A percentile compares a stretch with the other conserved stretches of the same genome.
Evolutionary conservation across 352 stramenopile genomes (phyloP).

Genomic region (Salisapilia sapeloensis): DNA sequence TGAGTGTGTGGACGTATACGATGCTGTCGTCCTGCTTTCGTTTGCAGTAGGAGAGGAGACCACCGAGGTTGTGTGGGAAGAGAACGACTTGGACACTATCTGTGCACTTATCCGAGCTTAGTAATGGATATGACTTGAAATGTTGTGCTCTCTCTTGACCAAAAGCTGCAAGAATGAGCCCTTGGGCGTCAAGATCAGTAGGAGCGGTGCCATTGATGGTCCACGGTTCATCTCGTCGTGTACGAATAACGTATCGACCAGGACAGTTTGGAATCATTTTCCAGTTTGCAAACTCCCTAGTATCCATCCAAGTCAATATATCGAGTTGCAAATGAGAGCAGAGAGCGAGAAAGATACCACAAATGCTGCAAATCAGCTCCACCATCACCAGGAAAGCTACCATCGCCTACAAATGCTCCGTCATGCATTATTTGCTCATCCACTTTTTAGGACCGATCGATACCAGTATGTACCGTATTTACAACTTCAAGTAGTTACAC

Average conservation of each 20-base stretch:
- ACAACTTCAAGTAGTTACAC: too few species aligned
- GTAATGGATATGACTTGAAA: too few species aligned
- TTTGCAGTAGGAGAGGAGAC: slow-evolving; percentile 58
- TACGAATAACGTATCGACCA: slow-evolving; percentile 42
- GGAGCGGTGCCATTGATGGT: slow-evolving; percentile 12
- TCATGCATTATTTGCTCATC: too few species aligned
- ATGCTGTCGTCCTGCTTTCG: slow-evolving; percentile 1
- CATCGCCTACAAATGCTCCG: slow-evolving; percentile 21
- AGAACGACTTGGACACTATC: slow-evolving; percentile 38
- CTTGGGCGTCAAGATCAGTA: slow-evolving; percentile 11
- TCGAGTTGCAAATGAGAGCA: not conserved
- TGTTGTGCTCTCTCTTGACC: not conserved
- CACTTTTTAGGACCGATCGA: too few species aligned
- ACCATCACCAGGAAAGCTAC: slow-evolving; percentile 29
- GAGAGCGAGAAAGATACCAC: slow-evolving; percentile 12
- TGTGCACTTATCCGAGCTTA: slow-evolving; percentile 14
- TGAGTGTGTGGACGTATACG: slow-evolving; percentile 43
- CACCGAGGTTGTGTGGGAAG: slow-evolving; percentile 22
- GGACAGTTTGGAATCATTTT: slow-evolving; percentile 63
- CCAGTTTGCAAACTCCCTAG: slow-evolving; percentile 37
- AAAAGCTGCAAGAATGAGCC: slow-evolving; percentile 12
- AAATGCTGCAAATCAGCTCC: slow-evolving; percentile 23
- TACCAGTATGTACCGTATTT: too few species aligned
- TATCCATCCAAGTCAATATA: not conserved
- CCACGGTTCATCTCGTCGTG: slow-evolving; percentile 16